Conservation (phyloP, 1,139 yeast species). For the Wickerhamomyces sp. region DNA sequence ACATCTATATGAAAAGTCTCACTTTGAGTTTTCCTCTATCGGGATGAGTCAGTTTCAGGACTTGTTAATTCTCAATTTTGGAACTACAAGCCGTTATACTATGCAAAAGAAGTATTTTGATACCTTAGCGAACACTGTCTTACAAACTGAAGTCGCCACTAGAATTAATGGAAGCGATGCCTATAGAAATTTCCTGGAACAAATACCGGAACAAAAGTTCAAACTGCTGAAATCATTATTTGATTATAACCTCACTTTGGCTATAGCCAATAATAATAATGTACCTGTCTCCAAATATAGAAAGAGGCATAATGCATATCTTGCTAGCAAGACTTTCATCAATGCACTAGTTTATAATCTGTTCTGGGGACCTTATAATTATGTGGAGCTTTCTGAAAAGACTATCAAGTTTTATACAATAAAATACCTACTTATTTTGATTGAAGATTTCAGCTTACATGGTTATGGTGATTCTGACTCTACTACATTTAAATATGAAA, state of each 20-base stretch:
- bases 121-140: conserved; percentile 34
- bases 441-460: neutral
- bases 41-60: no score
- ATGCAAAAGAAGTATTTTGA: no score
- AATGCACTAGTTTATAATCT: conserved; percentile 8
- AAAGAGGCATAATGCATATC: neutral
- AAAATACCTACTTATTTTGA: conserved; percentile 1
- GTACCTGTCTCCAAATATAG: no score
- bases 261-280: no score
- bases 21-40: no score
- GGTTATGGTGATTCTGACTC: neutral
- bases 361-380: conserved; percentile 7
- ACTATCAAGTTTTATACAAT: conserved; percentile 8
- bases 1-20: no score
- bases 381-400: conserved; percentile 3
- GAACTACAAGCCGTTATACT: no score
- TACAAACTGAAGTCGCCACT: conserved; percentile 47
- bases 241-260: conserved; percentile 27
- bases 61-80: neutral
- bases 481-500: neutral
- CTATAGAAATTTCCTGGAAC: conserved; percentile 31
- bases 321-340: conserved; percentile 7
- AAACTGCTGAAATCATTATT: conserved; percentile 37
- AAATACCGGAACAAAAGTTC: conserved; percentile 36
- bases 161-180: conserved; percentile 37